phyloP scores from a whole-genome alignment of 371 early-diverging fungal species.

The Fennellomyces sp. region DNA sequence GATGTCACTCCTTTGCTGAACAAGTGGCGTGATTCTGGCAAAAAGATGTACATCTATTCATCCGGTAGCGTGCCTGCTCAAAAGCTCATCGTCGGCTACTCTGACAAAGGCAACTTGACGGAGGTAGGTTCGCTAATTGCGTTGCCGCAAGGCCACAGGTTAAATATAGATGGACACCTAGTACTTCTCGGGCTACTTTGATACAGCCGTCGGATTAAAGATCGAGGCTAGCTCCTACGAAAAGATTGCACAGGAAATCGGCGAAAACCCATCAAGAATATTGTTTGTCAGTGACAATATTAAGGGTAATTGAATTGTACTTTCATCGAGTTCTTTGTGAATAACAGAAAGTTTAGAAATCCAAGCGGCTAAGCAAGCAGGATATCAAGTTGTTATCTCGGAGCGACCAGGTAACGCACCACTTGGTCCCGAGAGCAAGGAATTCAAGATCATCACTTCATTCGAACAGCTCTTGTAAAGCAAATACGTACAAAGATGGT shows the following conservation, averaged over 20 bases:
- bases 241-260: conserved; percentile 74
- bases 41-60: conserved; percentile 88
- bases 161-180: conserved; percentile 17
- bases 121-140: conserved; percentile 50
- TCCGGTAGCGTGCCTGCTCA: conserved; percentile 94
- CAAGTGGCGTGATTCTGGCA: conserved; percentile 62
- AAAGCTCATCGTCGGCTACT: conserved; percentile 85
- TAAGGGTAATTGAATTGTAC: conserved; percentile 58
- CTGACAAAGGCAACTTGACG: conserved; percentile 82
- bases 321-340: background rate
- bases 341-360: conserved; percentile 58
- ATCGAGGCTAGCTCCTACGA: conserved; percentile 68
- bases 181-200: conserved; percentile 88
- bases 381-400: conserved; percentile 72
- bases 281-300: conserved; percentile 90
- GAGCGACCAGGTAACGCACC: conserved; percentile 81
- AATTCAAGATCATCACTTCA: conserved; percentile 37
- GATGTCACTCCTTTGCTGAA: conserved; percentile 84
- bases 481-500: background rate
- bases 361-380: conserved; percentile 76
- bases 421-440: conserved; percentile 38
- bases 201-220: conserved; percentile 86
- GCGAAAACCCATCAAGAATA: conserved; percentile 49
- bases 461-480: conserved; percentile 38
- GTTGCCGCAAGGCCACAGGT: background rate